Percentiles rank a stretch among this genome's conserved stretches.
Evolutionary conservation across 768 basidiomycete genomes (phyloP).

Genomic region (Termitomyces sp.): DNA sequence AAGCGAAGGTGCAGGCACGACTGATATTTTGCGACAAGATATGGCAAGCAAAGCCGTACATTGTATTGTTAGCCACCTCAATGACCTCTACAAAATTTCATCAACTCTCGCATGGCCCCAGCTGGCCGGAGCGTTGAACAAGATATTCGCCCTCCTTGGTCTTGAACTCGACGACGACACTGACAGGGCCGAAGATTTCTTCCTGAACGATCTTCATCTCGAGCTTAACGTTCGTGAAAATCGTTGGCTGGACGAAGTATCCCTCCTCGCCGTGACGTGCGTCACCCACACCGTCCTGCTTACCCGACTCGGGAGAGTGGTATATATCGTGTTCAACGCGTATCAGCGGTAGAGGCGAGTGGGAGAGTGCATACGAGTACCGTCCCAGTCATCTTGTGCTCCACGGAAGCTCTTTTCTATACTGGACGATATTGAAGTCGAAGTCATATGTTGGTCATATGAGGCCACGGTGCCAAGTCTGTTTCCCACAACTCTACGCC

Average conservation of each 20-base stretch:
- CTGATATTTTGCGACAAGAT: slow-evolving; percentile 20
- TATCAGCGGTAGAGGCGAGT: slow-evolving; percentile 85
- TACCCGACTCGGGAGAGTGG: slow-evolving; percentile 90
- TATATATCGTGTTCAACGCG: slow-evolving; percentile 92
- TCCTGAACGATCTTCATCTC: slow-evolving; percentile 68
- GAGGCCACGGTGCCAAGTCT: slow-evolving; percentile 94
- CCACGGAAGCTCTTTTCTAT: slow-evolving; percentile 66
- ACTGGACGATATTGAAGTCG: slow-evolving; percentile 84
- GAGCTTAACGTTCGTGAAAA: slow-evolving; percentile 59
- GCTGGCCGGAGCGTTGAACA: not conserved
- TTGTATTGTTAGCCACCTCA: slow-evolving; percentile 18
- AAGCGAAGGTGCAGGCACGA: slow-evolving; percentile 18
- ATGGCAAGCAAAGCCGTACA: slow-evolving; percentile 17
- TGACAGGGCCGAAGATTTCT: slow-evolving; percentile 78
- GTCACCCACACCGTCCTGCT: slow-evolving; percentile 72
- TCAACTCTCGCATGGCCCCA: slow-evolving; percentile 28
- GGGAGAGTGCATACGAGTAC: slow-evolving; percentile 94
- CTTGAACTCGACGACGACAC: slow-evolving; percentile 68
- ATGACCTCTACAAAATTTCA: slow-evolving; percentile 16
- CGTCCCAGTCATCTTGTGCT: slow-evolving; percentile 75
- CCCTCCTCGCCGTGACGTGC: slow-evolving; percentile 55
- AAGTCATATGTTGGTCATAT: slow-evolving; percentile 98
- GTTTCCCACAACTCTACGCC: slow-evolving; percentile 7
- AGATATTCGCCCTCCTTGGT: slow-evolving; percentile 35
- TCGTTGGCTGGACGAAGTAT: slow-evolving; percentile 67